Conservation (phyloP, 2,329 filamentous ascomycete species). For the Rutstroemia sp. region DNA sequence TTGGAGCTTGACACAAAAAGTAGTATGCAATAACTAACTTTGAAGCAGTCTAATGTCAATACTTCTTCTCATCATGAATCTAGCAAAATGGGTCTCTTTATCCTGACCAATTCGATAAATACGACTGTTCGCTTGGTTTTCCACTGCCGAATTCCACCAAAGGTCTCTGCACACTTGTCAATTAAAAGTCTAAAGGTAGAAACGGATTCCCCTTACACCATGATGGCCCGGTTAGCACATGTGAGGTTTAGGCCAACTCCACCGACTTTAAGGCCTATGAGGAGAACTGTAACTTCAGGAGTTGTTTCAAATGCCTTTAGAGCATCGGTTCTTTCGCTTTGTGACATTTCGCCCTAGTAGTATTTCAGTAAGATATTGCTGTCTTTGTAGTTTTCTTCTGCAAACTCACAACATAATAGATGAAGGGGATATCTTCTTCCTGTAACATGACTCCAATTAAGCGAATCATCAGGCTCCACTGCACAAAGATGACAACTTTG, state of each 20-base stretch:
- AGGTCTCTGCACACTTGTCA: neutral
- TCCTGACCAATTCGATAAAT: neutral
- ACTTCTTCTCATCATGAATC: neutral
- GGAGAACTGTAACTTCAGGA: neutral
- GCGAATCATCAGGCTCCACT: neutral
- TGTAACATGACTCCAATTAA: neutral
- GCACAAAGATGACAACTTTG: neutral
- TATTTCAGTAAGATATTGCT: neutral
- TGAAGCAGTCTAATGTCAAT: neutral
- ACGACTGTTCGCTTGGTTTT: neutral
- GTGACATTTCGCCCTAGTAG: neutral
- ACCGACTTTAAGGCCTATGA: neutral
- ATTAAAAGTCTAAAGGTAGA: neutral
- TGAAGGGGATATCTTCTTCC: neutral
- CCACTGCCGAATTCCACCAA: neutral
- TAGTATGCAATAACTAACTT: no score
- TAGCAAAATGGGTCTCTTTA: neutral
- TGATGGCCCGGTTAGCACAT: constrained; percentile 1
- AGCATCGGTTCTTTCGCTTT: neutral
- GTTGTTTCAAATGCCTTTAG: neutral
- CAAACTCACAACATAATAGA: neutral
- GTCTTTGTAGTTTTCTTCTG: neutral
- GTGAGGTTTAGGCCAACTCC: neutral
- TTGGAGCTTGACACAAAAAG: no score
- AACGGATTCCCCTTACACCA: neutral